A percentile compares a stretch with the other conserved stretches of the same genome.
These are phyloP conservation scores for Debaryomycetaceae sp. DNA, from an alignment of 1,139 yeast species.

Conservation along the genomic window DNA sequence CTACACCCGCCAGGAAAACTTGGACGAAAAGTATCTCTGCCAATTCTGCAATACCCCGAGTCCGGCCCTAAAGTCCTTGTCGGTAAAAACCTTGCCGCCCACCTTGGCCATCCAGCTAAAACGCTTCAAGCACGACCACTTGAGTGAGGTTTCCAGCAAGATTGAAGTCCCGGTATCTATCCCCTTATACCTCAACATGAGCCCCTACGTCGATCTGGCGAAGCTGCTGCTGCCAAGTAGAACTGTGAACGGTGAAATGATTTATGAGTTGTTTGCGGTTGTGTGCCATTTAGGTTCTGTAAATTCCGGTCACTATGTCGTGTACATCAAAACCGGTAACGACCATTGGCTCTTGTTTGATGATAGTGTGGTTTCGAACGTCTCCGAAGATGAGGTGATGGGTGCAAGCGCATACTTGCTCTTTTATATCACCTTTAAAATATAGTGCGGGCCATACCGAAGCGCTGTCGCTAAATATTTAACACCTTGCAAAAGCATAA, in stretches of 20 bases:
- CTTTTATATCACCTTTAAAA: slow-evolving; percentile 56
- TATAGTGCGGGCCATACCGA: slow-evolving; percentile 5
- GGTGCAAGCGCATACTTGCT: slow-evolving; percentile 67
- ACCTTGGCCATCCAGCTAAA: slow-evolving; percentile 79
- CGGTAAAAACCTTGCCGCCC: slow-evolving; percentile 59
- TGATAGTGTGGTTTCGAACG: slow-evolving; percentile 71
- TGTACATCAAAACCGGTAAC: slow-evolving; percentile 57
- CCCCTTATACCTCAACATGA: slow-evolving; percentile 64
- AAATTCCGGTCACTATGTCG: slow-evolving; percentile 89
- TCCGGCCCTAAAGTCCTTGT: slow-evolving; percentile 59
- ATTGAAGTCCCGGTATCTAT: slow-evolving; percentile 64
- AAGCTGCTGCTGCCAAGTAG: slow-evolving; percentile 5
- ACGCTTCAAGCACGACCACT: slow-evolving; percentile 65
- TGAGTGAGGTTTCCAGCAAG: slow-evolving; percentile 51
- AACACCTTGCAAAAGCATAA: too few relatives aligned
- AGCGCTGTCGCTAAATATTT: too few relatives aligned
- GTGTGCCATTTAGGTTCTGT: slow-evolving; percentile 87
- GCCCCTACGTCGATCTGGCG: slow-evolving; percentile 34
- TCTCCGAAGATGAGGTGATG: slow-evolving; percentile 54
- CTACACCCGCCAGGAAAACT: slow-evolving; percentile 66
- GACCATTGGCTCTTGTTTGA: slow-evolving; percentile 87
- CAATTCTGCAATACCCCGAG: slow-evolving; percentile 49
- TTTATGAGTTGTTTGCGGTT: slow-evolving; percentile 76
- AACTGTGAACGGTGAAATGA: slow-evolving; percentile 17
- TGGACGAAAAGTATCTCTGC: slow-evolving; percentile 70